Conservation (phyloP, 345 rosid genomes). For the Pistacia integerrima region DNA sequence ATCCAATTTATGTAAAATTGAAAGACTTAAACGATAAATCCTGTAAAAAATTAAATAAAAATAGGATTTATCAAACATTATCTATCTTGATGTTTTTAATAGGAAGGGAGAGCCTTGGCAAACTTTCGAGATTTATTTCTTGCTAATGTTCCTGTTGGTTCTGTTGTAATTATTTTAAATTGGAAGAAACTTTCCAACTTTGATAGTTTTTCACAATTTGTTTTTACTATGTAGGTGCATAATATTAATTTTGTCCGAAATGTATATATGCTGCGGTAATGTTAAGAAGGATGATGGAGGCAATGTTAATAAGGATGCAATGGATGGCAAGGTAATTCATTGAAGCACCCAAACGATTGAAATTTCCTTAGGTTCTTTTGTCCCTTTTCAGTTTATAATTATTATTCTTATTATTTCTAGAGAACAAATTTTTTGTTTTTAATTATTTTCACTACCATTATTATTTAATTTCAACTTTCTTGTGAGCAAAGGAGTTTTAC, state of each 20-base stretch:
- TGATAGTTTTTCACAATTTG: constrained; percentile 22
- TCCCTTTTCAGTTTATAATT: neutral
- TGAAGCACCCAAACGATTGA: neutral
- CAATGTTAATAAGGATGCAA: constrained; percentile 90
- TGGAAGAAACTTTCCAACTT: constrained; percentile 3
- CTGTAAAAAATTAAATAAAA: too few relatives aligned
- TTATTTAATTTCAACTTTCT: too few relatives aligned
- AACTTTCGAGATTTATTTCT: constrained; percentile 77
- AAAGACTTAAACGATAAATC: too few relatives aligned
- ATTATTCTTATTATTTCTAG: neutral
- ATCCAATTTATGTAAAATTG: too few relatives aligned
- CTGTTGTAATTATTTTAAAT: constrained; percentile 14
- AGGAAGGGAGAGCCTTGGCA: constrained; percentile 68
- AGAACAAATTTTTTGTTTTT: too few relatives aligned
- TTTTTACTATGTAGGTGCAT: constrained; percentile 46
- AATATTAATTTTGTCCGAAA: constrained; percentile 71
- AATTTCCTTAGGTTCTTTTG: neutral
- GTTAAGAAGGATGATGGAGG: constrained; percentile 95
- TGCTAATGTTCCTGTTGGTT: constrained; percentile 85
- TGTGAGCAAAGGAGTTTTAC: neutral
- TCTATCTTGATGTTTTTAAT: constrained; percentile 16
- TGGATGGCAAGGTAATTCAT: constrained; percentile 90
- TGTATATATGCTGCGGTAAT: constrained; percentile 93
- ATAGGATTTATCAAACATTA: too few relatives aligned
- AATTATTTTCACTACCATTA: neutral